These are phyloP conservation scores for Clarkia xantiana DNA, from an alignment of 345 rosid genomes.

Conservation along the genomic window DNA sequence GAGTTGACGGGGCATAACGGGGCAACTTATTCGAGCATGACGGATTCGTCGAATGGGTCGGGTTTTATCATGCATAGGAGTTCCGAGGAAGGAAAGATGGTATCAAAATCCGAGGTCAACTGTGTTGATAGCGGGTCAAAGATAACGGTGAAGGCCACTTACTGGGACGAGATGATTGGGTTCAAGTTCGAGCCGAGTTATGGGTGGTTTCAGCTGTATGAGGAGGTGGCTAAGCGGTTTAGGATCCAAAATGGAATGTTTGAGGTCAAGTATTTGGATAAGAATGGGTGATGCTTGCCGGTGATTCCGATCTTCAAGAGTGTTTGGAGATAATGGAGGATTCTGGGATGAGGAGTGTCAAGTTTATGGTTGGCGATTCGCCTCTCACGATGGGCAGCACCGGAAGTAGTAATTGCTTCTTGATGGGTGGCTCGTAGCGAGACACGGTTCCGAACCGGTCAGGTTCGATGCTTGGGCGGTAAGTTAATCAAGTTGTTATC, in stretches of 20 bases:
- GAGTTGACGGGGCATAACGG: conserved; percentile 25
- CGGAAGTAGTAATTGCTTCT: conserved; percentile 41
- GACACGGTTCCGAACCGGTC: too few species aligned
- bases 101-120: conserved; percentile 14
- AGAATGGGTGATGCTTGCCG: conserved; percentile 75
- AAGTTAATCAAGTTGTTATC: too few species aligned
- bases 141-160: conserved; percentile 66
- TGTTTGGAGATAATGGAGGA: conserved; percentile 60
- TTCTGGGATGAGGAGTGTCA: conserved; percentile 38
- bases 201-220: conserved; percentile 56
- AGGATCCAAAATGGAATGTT: conserved; percentile 49
- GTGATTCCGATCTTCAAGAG: conserved; percentile 71
- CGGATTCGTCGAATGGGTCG: conserved; percentile 65
- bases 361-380: conserved; percentile 51
- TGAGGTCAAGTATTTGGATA: conserved; percentile 71
- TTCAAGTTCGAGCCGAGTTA: conserved; percentile 61
- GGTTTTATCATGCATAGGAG: too few species aligned
- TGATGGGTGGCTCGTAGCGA: conserved; percentile 23
- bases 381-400: conserved; percentile 45
- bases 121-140: conserved; percentile 24
- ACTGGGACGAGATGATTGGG: conserved; percentile 51
- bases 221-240: conserved; percentile 68
- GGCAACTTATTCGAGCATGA: conserved; percentile 37
- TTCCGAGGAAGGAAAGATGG: too few species aligned
- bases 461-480: too few species aligned